A percentile compares a stretch with the other conserved stretches of the same genome.
phyloP scores from a whole-genome alignment of 352 stramenopile genomes.

The Bremia lactucae region DNA sequence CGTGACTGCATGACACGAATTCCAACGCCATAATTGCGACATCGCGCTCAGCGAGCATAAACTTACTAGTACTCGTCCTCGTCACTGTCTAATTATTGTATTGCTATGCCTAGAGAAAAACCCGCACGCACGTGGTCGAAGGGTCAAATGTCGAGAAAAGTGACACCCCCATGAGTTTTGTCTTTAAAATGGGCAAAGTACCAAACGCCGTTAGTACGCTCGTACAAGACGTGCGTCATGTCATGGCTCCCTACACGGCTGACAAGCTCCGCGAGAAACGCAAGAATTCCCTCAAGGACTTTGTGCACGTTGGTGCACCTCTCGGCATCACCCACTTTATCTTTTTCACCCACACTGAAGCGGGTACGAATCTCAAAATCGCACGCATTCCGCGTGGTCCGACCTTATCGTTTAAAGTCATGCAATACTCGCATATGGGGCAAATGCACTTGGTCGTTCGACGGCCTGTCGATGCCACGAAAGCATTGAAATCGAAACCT shows the following conservation, averaged over 20 bases:
- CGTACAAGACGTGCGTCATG: constrained; percentile 87
- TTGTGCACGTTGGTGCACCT: constrained; percentile 80
- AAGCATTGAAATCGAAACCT: constrained; percentile 85
- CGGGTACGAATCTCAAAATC: constrained; percentile 91
- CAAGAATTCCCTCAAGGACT: constrained; percentile 90
- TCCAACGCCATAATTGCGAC: background rate
- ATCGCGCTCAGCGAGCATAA: background rate
- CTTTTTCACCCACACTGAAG: constrained; percentile 91
- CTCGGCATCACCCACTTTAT: constrained; percentile 96
- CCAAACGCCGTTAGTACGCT: constrained; percentile 71
- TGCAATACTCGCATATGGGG: constrained; percentile 85
- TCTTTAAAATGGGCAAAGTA: constrained; percentile 87
- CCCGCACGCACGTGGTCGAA: constrained; percentile 66
- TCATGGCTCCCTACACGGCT: constrained; percentile 93
- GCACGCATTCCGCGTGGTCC: constrained; percentile 89
- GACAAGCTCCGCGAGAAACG: constrained; percentile 87
- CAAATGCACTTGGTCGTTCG: constrained; percentile 89
- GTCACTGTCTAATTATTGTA: background rate
- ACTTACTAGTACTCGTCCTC: background rate
- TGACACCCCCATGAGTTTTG: constrained; percentile 85
- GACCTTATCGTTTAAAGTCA: constrained; percentile 90
- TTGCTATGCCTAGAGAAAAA: constrained; percentile 51
- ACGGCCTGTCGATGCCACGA: constrained; percentile 82
- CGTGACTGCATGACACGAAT: constrained; percentile 10
- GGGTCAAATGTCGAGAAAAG: constrained; percentile 60